Percentiles rank a stretch among this genome's conserved stretches.
Evolutionary conservation across 73 alveolate genomes (phyloP).

Genomic region (Paramecium sexaurelia): DNA sequence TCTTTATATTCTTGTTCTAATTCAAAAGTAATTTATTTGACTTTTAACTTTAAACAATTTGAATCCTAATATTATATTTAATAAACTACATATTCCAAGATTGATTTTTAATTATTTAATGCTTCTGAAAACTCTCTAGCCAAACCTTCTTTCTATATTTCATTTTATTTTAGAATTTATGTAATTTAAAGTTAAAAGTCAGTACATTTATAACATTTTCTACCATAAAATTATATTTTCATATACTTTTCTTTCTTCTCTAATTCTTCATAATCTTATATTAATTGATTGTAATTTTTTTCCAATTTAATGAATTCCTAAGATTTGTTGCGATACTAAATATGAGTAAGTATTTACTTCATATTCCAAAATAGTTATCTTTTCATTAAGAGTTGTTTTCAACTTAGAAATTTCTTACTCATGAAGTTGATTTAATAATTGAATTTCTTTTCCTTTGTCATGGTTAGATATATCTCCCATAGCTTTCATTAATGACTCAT

Average conservation of each 20-base stretch:
- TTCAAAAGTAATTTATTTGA: not conserved
- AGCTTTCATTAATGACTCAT: conserved; percentile 33
- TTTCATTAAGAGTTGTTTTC: not conserved
- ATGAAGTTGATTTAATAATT: conserved; percentile 10
- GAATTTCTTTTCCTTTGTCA: conserved; percentile 29
- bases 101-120: not conserved
- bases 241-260: not conserved
- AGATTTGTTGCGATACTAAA: conserved; percentile 1
- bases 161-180: not conserved
- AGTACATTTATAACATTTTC: not conserved
- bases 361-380: not conserved
- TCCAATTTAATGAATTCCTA: not conserved
- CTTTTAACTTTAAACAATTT: not conserved
- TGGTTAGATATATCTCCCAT: conserved; percentile 10
- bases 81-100: not conserved
- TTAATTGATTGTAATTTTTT: not conserved
- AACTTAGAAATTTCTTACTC: not conserved
- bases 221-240: not conserved
- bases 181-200: not conserved
- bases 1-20: conserved; percentile 3
- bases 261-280: not conserved
- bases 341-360: not conserved
- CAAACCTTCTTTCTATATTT: not conserved
- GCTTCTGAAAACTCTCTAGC: not conserved
- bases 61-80: not conserved